Percentiles rank a stretch among this genome's conserved stretches.
Evolutionary conservation across 495 filamentous ascomycete genomes (phyloP).

Genomic region (Penicillium bialowiezense): DNA sequence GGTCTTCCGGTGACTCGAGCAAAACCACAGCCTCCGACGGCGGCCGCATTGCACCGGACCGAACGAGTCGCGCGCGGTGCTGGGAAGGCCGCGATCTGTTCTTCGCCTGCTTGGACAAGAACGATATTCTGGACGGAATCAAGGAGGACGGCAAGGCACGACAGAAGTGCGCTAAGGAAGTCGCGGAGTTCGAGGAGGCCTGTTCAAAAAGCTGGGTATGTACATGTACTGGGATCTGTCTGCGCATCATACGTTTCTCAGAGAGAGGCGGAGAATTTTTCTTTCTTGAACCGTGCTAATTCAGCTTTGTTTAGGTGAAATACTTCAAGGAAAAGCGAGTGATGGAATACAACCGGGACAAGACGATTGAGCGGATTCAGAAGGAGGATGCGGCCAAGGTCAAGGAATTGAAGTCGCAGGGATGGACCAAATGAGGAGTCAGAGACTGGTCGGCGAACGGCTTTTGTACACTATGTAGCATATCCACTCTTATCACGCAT

Average conservation of each 20-base stretch:
- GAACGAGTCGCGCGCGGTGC: constrained; percentile 73
- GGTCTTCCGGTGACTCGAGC: constrained; percentile 38
- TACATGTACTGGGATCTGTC: constrained; percentile 2
- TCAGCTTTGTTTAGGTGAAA: constrained; percentile 61
- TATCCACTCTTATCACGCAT: constrained; percentile 25
- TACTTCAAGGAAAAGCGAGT: constrained; percentile 97
- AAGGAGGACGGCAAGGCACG: constrained; percentile 64
- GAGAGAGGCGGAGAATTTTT: constrained; percentile 5
- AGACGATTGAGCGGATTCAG: constrained; percentile 73
- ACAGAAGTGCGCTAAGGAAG: constrained; percentile 64
- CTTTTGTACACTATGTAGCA: constrained; percentile 28
- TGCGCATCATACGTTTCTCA: not conserved
- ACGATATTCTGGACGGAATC: constrained; percentile 81
- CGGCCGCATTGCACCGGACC: constrained; percentile 70
- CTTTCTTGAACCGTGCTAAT: constrained; percentile 11
- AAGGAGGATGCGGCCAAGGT: constrained; percentile 67
- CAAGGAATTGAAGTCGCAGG: constrained; percentile 51
- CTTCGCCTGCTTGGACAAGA: constrained; percentile 77
- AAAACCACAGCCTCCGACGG: constrained; percentile 50
- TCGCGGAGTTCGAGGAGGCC: constrained; percentile 65
- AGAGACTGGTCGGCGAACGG: not conserved
- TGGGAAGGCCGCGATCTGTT: constrained; percentile 85
- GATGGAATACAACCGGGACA: constrained; percentile 81
- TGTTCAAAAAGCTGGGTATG: constrained; percentile 82
- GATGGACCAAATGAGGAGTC: constrained; percentile 26